Percentiles rank a stretch among this genome's conserved stretches.
Evolutionary conservation across 176 grass and related monocot genomes (phyloP).

Genomic region (Echinochloa phyllopogon): DNA sequence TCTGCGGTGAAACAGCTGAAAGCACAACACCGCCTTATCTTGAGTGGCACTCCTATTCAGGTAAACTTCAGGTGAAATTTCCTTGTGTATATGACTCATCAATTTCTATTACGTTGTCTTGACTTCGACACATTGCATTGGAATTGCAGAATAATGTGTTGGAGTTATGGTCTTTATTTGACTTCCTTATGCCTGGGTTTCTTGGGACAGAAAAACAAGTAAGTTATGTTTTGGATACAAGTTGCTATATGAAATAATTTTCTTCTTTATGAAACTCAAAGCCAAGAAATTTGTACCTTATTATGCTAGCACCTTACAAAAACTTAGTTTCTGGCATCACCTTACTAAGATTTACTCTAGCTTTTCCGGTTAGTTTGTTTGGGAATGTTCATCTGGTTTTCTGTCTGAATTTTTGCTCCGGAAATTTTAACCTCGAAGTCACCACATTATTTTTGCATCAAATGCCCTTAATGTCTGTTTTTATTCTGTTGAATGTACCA

Average conservation of each 20-base stretch:
- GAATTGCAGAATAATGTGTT: constrained; percentile 95
- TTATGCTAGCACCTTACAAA: not conserved
- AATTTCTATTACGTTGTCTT: constrained; percentile 21
- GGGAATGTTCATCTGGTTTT: not conserved
- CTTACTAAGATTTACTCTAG: not conserved
- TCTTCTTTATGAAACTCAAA: constrained; percentile 12
- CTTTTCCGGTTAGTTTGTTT: constrained; percentile 20
- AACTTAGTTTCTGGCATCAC: constrained; percentile 2
- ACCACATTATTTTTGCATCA: constrained; percentile 5
- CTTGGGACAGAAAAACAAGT: constrained; percentile 99
- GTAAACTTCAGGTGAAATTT: constrained; percentile 38
- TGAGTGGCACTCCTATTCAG: constrained; percentile 99
- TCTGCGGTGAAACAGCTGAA: constrained; percentile 91
- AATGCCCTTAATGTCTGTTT: not conserved
- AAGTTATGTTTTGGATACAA: constrained; percentile 24
- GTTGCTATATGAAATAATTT: not conserved
- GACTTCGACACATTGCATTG: constrained; percentile 41
- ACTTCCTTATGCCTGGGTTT: constrained; percentile 99
- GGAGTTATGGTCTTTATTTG: constrained; percentile 98
- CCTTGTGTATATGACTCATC: constrained; percentile 16
- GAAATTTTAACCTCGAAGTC: not conserved
- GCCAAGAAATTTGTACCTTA: not conserved
- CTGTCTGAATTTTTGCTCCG: not conserved
- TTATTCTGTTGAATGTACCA: constrained; percentile 30
- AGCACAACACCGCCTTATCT: constrained; percentile 95